Percentiles rank a stretch among this genome's conserved stretches.
Conservation (phyloP, 768 basidiomycete genomes). For the Termitomyces eurrhizus region DNA sequence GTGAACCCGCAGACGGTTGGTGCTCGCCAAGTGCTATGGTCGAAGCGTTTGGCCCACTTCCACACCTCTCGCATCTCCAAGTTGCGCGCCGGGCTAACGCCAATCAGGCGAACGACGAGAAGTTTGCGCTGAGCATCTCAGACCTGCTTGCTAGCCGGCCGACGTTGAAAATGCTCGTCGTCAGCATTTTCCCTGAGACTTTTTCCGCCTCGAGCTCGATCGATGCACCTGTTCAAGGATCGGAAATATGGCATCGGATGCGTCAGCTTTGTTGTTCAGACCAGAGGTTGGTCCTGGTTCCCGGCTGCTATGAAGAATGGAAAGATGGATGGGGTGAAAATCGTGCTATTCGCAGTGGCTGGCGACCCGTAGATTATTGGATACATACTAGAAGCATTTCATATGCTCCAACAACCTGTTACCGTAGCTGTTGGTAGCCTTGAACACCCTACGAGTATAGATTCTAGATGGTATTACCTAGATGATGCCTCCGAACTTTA, state of each 20-base stretch:
- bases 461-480: not conserved
- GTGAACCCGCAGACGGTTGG: slow-evolving; percentile 35
- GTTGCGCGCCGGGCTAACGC: slow-evolving; percentile 36
- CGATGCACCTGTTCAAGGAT: slow-evolving; percentile 15
- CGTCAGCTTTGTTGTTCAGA: slow-evolving; percentile 18
- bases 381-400: not conserved
- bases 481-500: not conserved
- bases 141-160: slow-evolving; percentile 24
- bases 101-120: slow-evolving; percentile 36
- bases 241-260: slow-evolving; percentile 25
- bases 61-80: slow-evolving; percentile 35
- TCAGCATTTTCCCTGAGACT: slow-evolving; percentile 26
- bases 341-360: slow-evolving; percentile 15
- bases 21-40: slow-evolving; percentile 30
- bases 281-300: slow-evolving; percentile 20
- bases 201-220: slow-evolving; percentile 7
- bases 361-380: slow-evolving; percentile 19
- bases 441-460: not conserved
- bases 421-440: not conserved
- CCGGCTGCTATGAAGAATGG: slow-evolving; percentile 21
- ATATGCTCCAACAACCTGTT: not conserved
- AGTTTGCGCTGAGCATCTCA: slow-evolving; percentile 30
- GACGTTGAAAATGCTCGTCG: slow-evolving; percentile 30
- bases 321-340: slow-evolving; percentile 20
- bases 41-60: slow-evolving; percentile 28